Evolutionary conservation across 306 rosid species (phyloP).

Genomic region (Medicago ruthenica): DNA sequence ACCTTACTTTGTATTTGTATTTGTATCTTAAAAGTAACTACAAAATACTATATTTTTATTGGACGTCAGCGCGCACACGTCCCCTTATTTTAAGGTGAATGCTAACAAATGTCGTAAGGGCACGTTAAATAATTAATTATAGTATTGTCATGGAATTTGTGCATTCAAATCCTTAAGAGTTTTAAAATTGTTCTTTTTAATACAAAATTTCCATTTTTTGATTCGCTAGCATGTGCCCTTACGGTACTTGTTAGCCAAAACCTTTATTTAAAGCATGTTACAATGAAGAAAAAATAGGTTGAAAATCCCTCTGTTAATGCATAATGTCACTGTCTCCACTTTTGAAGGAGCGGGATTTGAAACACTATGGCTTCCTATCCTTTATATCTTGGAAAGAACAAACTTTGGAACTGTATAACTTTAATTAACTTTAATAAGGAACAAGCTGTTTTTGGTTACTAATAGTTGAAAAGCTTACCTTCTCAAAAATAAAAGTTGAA

Average conservation of each 20-base stretch:
- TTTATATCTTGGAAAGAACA: neutral
- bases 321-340: neutral
- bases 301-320: too few relatives aligned
- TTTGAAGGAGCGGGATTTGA: neutral
- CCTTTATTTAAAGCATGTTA: neutral
- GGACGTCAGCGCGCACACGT: too few relatives aligned
- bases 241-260: too few relatives aligned
- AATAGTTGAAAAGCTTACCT: neutral
- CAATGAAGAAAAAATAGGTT: neutral
- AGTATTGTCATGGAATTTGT: neutral
- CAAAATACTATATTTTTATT: neutral
- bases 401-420: neutral
- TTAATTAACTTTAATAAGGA: conserved; percentile 19
- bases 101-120: neutral
- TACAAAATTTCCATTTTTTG: neutral
- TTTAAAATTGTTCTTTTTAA: neutral
- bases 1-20: neutral
- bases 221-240: too few relatives aligned
- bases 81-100: neutral
- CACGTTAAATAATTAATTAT: neutral
- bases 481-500: neutral
- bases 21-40: neutral
- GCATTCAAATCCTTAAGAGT: neutral
- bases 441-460: conserved; percentile 20
- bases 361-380: neutral